Conservation (phyloP, 176 grass and related monocot species). For the Lolium perenne region DNA sequence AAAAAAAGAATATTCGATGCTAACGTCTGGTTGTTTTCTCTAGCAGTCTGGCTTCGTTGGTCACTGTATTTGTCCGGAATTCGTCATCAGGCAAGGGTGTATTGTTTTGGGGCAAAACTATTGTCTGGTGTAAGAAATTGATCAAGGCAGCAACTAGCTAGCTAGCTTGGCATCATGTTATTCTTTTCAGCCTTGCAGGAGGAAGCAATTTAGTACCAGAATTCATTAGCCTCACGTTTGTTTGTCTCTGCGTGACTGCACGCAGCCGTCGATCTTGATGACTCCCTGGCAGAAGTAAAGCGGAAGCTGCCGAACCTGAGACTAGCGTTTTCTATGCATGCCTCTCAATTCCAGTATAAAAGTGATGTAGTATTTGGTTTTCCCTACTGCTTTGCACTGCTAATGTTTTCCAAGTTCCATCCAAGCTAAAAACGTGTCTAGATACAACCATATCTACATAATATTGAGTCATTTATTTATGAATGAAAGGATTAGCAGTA, state of each 20-base stretch:
- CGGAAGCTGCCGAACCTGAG: background rate
- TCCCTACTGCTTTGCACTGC: background rate
- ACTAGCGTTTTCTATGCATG: background rate
- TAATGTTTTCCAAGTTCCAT: background rate
- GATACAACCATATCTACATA: too few species aligned
- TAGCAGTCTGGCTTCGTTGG: too few species aligned
- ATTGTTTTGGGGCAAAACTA: too few species aligned
- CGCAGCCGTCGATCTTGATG: background rate
- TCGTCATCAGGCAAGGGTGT: too few species aligned
- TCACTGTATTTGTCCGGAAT: too few species aligned
- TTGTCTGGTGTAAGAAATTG: too few species aligned
- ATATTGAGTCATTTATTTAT: too few species aligned
- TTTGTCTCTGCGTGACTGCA: background rate
- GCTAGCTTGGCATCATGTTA: background rate
- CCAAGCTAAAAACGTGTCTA: too few species aligned
- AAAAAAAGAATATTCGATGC: too few species aligned
- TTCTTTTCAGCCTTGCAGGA: background rate
- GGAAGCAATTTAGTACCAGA: background rate
- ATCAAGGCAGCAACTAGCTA: background rate
- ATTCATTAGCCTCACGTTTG: background rate
- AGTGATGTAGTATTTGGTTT: too few species aligned
- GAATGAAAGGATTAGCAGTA: too few species aligned
- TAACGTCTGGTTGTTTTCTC: too few species aligned
- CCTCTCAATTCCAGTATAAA: background rate
- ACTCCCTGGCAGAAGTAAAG: background rate